These are phyloP conservation scores for Termitomyces sp. DNA, from an alignment of 768 basidiomycete species.

Conservation along the genomic window DNA sequence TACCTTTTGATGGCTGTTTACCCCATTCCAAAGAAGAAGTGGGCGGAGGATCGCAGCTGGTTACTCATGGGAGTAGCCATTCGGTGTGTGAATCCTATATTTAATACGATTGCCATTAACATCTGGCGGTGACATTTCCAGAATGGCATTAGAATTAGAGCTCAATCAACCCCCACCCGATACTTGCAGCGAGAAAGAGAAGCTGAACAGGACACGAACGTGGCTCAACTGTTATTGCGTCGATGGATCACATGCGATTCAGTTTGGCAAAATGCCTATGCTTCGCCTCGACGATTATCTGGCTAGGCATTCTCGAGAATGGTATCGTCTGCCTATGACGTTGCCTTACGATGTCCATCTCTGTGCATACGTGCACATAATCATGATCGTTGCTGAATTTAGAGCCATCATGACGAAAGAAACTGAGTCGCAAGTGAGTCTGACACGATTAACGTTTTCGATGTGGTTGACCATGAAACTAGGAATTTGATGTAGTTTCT, in stretches of 20 bases:
- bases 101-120: neutral
- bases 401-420: conserved; percentile 15
- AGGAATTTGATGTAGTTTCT: conserved; percentile 30
- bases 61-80: conserved; percentile 68
- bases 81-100: conserved; percentile 28
- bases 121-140: conserved; percentile 15
- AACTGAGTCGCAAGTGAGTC: conserved; percentile 1
- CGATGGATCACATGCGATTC: conserved; percentile 69
- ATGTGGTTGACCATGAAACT: neutral
- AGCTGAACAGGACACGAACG: conserved; percentile 63
- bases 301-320: conserved; percentile 42
- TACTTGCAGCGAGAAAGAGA: conserved; percentile 54
- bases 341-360: conserved; percentile 40
- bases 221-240: conserved; percentile 76
- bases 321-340: conserved; percentile 41
- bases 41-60: conserved; percentile 71
- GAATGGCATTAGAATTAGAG: conserved; percentile 70
- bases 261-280: conserved; percentile 71
- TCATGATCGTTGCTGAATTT: conserved; percentile 45
- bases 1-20: conserved; percentile 65
- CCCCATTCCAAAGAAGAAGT: conserved; percentile 54
- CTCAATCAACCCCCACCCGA: conserved; percentile 50
- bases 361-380: conserved; percentile 46
- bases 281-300: conserved; percentile 56
- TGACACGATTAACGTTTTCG: neutral